Evolutionary conservation across 768 basidiomycete species (phyloP).

Genomic region (Lactifluus hygrophoroides): DNA sequence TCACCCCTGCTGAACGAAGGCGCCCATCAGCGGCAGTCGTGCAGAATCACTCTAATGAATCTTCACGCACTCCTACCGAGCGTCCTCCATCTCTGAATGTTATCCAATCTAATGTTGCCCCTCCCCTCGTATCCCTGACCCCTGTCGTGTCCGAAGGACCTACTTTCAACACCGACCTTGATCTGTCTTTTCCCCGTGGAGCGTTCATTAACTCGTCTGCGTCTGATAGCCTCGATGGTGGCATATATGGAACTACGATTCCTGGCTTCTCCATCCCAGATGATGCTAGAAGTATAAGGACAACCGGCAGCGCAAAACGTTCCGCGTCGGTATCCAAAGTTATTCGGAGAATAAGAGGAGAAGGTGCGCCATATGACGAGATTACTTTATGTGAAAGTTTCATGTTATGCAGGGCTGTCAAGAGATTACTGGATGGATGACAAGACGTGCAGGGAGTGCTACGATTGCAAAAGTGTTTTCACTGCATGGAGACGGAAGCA

Average conservation of each 20-base stretch:
- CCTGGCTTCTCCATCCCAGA: slow-evolving; percentile 92
- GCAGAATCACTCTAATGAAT: slow-evolving; percentile 39
- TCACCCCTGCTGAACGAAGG: slow-evolving; percentile 38
- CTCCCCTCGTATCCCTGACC: slow-evolving; percentile 77
- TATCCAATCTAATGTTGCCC: slow-evolving; percentile 50
- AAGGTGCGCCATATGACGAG: slow-evolving; percentile 44
- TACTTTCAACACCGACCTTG: slow-evolving; percentile 57
- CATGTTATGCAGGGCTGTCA: slow-evolving; percentile 52
- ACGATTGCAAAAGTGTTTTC: slow-evolving; percentile 91
- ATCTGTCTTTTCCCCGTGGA: slow-evolving; percentile 46
- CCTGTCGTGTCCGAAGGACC: slow-evolving; percentile 77
- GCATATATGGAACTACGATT: slow-evolving; percentile 64
- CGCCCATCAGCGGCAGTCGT: slow-evolving; percentile 46
- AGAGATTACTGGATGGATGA: slow-evolving; percentile 99
- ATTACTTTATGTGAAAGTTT: neutral
- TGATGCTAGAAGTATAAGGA: slow-evolving; percentile 81
- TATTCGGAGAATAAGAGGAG: slow-evolving; percentile 82
- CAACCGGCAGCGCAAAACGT: slow-evolving; percentile 58
- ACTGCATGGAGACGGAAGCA: slow-evolving; percentile 93
- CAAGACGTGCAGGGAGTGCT: slow-evolving; percentile 90
- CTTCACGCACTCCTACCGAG: slow-evolving; percentile 44
- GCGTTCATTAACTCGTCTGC: slow-evolving; percentile 43
- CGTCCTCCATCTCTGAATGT: slow-evolving; percentile 50
- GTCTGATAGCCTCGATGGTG: slow-evolving; percentile 48
- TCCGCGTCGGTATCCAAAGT: slow-evolving; percentile 86